Percentiles rank a stretch among this genome's conserved stretches.
Evolutionary conservation across 805 yeast species (phyloP).

Genomic region (Huiozyma naganishii): DNA sequence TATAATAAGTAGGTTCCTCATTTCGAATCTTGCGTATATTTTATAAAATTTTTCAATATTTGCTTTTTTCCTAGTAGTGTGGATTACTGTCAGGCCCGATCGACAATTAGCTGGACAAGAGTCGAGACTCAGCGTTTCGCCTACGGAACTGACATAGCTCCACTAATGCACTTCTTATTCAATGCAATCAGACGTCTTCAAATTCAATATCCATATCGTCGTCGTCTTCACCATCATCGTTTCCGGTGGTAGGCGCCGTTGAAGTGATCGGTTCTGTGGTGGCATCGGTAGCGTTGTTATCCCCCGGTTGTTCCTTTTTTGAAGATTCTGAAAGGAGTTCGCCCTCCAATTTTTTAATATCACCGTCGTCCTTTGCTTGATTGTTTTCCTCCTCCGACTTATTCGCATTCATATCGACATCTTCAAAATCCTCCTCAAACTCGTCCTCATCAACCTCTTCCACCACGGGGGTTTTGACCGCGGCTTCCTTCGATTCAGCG

Average conservation of each 20-base stretch:
- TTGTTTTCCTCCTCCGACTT: not conserved
- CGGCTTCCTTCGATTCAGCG: conserved; percentile 8
- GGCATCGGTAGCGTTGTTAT: conserved; percentile 2
- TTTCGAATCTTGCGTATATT: not conserved
- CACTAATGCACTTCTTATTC: not conserved
- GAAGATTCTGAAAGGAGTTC: too few species aligned
- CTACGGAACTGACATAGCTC: too few species aligned
- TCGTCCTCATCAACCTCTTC: conserved; percentile 16
- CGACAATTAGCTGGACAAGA: too few species aligned
- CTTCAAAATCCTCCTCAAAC: conserved; percentile 15
- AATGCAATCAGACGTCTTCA: conserved; percentile 22
- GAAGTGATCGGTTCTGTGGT: conserved; percentile 8
- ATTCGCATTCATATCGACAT: conserved; percentile 2
- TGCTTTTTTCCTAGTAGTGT: not conserved
- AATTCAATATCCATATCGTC: conserved; percentile 28
- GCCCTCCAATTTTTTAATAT: not conserved
- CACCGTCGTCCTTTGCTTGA: not conserved
- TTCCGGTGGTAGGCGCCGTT: conserved; percentile 25
- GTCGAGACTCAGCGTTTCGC: too few species aligned
- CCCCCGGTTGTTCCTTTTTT: too few species aligned
- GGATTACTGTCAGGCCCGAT: too few species aligned
- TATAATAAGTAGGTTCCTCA: not conserved
- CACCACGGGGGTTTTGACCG: not conserved
- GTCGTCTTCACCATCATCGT: conserved; percentile 16
- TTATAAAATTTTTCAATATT: not conserved